Conservation (phyloP, 805 yeast species). For the Pichia nakasei region DNA sequence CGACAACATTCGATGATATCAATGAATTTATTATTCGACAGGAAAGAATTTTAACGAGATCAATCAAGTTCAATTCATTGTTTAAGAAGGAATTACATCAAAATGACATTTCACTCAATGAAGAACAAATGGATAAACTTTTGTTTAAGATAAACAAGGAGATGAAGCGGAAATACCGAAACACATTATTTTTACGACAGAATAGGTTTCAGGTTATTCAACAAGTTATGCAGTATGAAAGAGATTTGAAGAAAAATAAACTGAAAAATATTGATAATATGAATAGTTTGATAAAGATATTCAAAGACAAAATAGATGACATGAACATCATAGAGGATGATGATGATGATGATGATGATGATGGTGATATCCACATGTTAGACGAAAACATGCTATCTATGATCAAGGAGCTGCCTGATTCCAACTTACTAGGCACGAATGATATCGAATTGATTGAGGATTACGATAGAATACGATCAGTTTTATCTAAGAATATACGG, state of each 20-base stretch:
- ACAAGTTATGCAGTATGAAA: slow-evolving; percentile 23
- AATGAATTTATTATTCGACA: slow-evolving; percentile 19
- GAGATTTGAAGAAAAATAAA: slow-evolving; percentile 7
- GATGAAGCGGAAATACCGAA: slow-evolving; percentile 11
- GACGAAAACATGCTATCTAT: slow-evolving; percentile 6
- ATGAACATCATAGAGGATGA: slow-evolving; percentile 1
- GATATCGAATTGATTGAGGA: slow-evolving; percentile 17
- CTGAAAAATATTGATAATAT: slow-evolving; percentile 19
- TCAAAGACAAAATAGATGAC: slow-evolving; percentile 10
- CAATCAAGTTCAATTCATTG: slow-evolving; percentile 12
- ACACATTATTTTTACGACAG: slow-evolving; percentile 23
- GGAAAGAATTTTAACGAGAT: slow-evolving; percentile 14
- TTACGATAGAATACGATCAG: slow-evolving; percentile 16
- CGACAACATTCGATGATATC: slow-evolving; percentile 19
- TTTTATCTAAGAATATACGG: slow-evolving; percentile 13
- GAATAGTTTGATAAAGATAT: slow-evolving; percentile 21
- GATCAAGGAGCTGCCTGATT: slow-evolving; percentile 24
- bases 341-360: slow-evolving; percentile 16
- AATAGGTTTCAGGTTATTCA: slow-evolving; percentile 22
- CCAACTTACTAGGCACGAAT: slow-evolving; percentile 14
- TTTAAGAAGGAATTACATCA: slow-evolving; percentile 9
- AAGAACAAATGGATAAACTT: slow-evolving; percentile 6
- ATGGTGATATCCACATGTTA: slow-evolving; percentile 1
- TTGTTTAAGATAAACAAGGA: slow-evolving; percentile 2
- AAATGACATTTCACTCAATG: slow-evolving; percentile 3